These are phyloP conservation scores for Salisapilia sapeloensis DNA, from an alignment of 352 stramenopile genomes.

Conservation along the genomic window DNA sequence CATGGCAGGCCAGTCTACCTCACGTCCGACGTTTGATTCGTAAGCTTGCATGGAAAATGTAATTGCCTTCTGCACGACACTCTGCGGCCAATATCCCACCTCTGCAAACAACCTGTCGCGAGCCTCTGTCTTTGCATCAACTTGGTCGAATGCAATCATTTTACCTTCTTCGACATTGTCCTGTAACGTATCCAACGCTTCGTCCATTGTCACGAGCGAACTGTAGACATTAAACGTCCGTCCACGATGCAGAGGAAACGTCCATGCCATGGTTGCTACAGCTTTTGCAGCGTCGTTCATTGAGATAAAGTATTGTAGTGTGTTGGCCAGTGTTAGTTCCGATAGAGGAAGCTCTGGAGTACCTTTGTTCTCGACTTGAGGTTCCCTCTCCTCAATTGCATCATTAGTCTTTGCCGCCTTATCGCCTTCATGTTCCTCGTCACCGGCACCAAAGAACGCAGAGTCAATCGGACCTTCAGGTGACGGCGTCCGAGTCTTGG, in stretches of 20 bases:
- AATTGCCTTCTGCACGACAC: conserved; percentile 17
- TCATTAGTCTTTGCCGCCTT: conserved; percentile 11
- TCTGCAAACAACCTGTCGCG: conserved; percentile 27
- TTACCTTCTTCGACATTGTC: conserved; percentile 14
- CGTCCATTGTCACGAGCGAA: conserved; percentile 16
- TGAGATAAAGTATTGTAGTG: conserved; percentile 29
- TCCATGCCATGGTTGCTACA: conserved; percentile 22
- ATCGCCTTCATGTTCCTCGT: conserved; percentile 2
- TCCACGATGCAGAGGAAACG: conserved; percentile 32
- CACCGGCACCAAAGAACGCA: neutral
- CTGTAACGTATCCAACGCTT: conserved; percentile 21
- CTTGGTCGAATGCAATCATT: conserved; percentile 14
- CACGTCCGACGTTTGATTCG: too few species aligned
- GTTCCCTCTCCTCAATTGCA: conserved; percentile 1
- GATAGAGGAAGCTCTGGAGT: conserved; percentile 5
- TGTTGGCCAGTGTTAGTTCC: conserved; percentile 17
- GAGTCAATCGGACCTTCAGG: conserved; percentile 1
- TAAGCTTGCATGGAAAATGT: too few species aligned
- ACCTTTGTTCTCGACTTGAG: conserved; percentile 3
- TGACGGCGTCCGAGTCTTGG: neutral
- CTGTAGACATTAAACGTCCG: conserved; percentile 30
- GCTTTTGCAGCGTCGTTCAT: conserved; percentile 37
- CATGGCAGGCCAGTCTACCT: too few species aligned
- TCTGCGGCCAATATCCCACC: conserved; percentile 30
- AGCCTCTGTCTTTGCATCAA: conserved; percentile 22